Evolutionary conservation across 306 rosid genomes (phyloP), one percentile per base, ranked within the genome.

Genomic region (Prunus davidiana): DNA sequence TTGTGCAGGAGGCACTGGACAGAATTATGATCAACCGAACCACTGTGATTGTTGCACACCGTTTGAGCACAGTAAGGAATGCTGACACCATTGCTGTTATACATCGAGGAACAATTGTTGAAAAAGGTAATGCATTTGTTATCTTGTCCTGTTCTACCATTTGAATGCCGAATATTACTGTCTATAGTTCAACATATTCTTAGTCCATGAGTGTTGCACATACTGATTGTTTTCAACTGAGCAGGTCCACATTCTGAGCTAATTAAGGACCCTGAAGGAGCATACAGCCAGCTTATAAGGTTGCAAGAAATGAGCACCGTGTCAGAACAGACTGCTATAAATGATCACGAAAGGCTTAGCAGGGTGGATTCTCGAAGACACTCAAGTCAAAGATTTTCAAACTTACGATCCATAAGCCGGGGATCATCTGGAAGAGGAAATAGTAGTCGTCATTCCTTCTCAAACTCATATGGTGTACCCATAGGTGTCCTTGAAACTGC

Each of bases 241-340:
- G 54, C 85, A 91, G 93, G 96, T 60, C 78, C 96, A 49, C 93
- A 91, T 76, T 75, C 57, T 15, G 88, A 87, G 66, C 91, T 88
- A 52, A 73, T 84, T 43, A 82, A 77, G 71, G 88, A 85, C 72
- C 88, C 86, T 54, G 87, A 85, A 32, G 93, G 93, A 78, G 89
- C 91, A 69, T 91, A 88, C 64, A 83, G 87, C 66, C 91, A 91
- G 68, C 88, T 91, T 24, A 82, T 91, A 64, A 84, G 84, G 24
- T 73, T 88, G 72, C 96, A 91, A 84, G 93, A 87, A 81, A 81
- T 62, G 8, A 70, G 30, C n/a, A 64, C 30, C 4, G 60, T 47
- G 7, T 65, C 78, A 12, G 80, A 78, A 55, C 68, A 82, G 18
- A 43, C 18, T 12, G 46, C 27, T 52, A 30, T 16, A 34, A 25